Base-by-base conservation (phyloP, 345 rosid species). In the Syzygium aromaticum region DNA sequence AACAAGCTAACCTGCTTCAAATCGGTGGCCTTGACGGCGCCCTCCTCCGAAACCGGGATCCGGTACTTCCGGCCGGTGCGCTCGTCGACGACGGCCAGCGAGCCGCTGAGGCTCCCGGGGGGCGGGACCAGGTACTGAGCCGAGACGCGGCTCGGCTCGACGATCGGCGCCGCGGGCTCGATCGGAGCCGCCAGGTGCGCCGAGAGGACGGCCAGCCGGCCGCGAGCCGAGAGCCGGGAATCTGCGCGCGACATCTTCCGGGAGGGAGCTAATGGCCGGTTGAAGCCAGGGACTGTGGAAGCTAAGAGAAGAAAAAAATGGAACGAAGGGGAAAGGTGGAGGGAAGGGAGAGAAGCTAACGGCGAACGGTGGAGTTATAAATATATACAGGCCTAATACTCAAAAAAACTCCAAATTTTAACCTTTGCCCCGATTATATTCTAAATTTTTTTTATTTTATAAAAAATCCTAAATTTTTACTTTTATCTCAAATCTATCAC, bases 11-110 rank as follows among this genome's bases (percentile, higher is more conserved):
- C 99, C 98, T 94, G 95, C 89, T 95, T 98, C 56, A 98, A 89
- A 91, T 98, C 98, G 87, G 95, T 80, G 85, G 99, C 95, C 92
- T 92, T 98, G 33, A 95, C 89, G 52, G 99, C 93, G 90, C 97
- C 99, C 67, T 95, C 91, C 7, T 91, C 88, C 54, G 98, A 92
- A 8, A 95, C 93, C 33, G 90, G 92, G 38, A 96, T 54, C 90
- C 91, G 92, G 86, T 98, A 94, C 52, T 89, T 94, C 85, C 94
- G 92, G 0, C 96, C 97, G 11, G 95, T 95, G 38, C 97, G 92
- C 53, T 98, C 99, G 90, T 98, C 99, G 85, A 95, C 87, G 86
- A 98, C 82, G 73, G 94, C 91, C 86, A 98, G 86, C 1, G 89
- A 64, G 46, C 98, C 98, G 43, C 90, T 91, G 64, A 94, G 90